Evolutionary conservation across 1,139 yeast genomes (phyloP), one percentile per base, ranked within the genome.

Genomic region (Pichia sp.): DNA sequence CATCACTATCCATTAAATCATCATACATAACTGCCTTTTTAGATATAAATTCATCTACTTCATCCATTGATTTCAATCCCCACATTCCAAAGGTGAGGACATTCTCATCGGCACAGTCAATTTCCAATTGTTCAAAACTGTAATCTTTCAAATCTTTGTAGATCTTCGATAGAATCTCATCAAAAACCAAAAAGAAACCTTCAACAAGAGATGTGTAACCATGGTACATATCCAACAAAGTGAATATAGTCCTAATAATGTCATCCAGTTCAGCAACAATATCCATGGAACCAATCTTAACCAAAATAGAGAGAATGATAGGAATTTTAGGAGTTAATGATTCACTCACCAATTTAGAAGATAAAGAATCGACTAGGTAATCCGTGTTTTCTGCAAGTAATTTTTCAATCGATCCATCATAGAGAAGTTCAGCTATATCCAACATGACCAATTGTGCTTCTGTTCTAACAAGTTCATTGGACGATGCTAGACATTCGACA

Each of bases 161-260:
- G 12, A 85, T 71, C 58, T 85, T 87, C 17, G 67, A 67, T 2
- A 83, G 73, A 2, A 91, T 66, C 17, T 85, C 83, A 41, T 76
- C 77, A 58, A 91, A 87, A 0, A 88, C 84, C 7, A 76, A 67
- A 54, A 91, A 87, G 50, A 89, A 83, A 0, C 90, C 90, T 50
- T 83, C 83, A 41, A 88, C 83, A 20, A 93, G 68, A 15, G 73
- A 70, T 1, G 81, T 69, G 62, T 93, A 91, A 0, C 94, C 95
- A 67, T 91, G 96, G 58, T 84, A 91, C 38, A 82, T 73, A 63
- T 93, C 98, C 42, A 93, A 71, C 31, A 90, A 68, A 11, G 83
- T 80, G 63, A 93, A 88, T 56, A 89, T 75, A 12, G 90, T 81
- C n/a, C 51, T 45, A 9, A 91, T 69, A 1, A 91, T 71, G 63